A percentile compares a stretch with the other conserved stretches of the same genome.
phyloP scores from a whole-genome alignment of 306 rosid genomes.

The Elaeagnus macrophylla region DNA sequence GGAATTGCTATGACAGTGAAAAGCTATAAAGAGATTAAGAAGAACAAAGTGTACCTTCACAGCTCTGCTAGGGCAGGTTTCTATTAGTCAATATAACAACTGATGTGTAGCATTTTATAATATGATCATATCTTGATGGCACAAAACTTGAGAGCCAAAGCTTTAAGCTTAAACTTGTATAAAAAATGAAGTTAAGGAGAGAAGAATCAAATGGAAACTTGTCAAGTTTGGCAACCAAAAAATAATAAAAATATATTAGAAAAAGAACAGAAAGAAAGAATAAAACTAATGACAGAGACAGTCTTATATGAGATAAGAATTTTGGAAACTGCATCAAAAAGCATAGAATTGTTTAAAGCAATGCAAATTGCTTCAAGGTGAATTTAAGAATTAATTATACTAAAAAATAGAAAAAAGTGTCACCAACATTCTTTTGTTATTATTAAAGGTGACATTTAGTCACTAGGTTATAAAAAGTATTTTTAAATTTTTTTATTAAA shows the following conservation, averaged over 20 bases:
- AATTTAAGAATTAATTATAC: constrained; percentile 25
- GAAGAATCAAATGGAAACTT: constrained; percentile 38
- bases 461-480: too few relatives aligned
- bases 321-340: background rate
- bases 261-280: constrained; percentile 2
- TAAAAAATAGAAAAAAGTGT: background rate
- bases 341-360: constrained; percentile 15
- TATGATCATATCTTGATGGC: too few relatives aligned
- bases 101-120: too few relatives aligned
- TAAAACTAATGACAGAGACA: background rate
- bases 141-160: too few relatives aligned
- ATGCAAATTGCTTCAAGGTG: constrained; percentile 21
- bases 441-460: background rate
- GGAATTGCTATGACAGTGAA: background rate
- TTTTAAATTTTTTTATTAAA: too few relatives aligned
- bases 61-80: background rate
- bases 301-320: background rate
- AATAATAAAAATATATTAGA: background rate
- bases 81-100: background rate
- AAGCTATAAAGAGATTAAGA: background rate
- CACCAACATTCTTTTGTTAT: background rate
- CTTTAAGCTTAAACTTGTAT: background rate
- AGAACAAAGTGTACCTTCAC: background rate
- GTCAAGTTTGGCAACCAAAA: constrained; percentile 22
- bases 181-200: background rate